Percentiles rank a stretch among this genome's conserved stretches.
Conservation (phyloP, 768 basidiomycete species). For the Cystoderma amianthinum region DNA sequence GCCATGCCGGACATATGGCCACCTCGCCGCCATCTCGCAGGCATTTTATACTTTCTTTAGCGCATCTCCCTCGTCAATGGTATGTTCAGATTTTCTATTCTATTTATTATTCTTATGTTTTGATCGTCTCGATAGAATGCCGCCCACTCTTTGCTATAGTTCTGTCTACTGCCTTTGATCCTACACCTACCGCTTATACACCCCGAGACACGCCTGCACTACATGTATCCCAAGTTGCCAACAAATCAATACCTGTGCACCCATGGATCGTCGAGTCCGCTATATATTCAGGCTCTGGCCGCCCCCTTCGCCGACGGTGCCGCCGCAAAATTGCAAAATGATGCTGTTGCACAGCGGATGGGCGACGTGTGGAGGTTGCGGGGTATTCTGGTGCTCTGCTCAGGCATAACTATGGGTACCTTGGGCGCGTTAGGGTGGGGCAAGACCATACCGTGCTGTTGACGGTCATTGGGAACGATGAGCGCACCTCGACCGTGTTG, state of each 20-base stretch:
- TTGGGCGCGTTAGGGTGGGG: conserved; percentile 43
- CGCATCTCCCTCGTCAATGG: too few species aligned
- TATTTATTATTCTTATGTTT: too few species aligned
- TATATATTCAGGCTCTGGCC: not conserved
- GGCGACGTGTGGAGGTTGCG: too few species aligned
- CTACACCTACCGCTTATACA: conserved; percentile 5
- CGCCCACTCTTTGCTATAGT: too few species aligned
- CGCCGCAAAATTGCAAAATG: conserved; percentile 6
- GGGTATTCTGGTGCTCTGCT: conserved; percentile 1
- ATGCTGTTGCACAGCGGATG: too few species aligned
- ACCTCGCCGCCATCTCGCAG: too few species aligned
- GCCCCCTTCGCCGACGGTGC: not conserved
- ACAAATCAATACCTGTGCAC: conserved; percentile 43
- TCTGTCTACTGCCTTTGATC: too few species aligned
- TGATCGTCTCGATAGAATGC: too few species aligned
- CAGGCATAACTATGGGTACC: conserved; percentile 21
- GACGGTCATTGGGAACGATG: conserved; percentile 14
- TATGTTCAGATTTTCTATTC: too few species aligned
- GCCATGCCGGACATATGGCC: too few species aligned
- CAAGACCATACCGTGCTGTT: conserved; percentile 31
- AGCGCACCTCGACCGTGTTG: conserved; percentile 20
- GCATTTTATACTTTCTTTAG: too few species aligned
- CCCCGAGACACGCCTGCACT: not conserved
- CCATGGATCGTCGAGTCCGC: conserved; percentile 57
- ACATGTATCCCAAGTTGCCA: conserved; percentile 46